Evolutionary conservation across 352 stramenopile species (phyloP).

Genomic region (Phytophthora capsici): DNA sequence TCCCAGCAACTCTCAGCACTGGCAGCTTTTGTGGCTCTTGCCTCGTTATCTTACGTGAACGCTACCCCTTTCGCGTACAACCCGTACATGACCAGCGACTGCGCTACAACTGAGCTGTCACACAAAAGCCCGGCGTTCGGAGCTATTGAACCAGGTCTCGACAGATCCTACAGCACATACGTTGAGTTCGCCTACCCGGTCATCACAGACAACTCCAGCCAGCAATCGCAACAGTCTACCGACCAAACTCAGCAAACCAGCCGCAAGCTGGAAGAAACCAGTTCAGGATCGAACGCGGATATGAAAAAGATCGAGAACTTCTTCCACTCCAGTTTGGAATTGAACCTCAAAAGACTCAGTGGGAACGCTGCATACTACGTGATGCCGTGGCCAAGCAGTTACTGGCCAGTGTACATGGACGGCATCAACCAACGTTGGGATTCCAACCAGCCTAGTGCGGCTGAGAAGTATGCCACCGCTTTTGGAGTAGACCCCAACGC

Average conservation of each 20-base stretch:
- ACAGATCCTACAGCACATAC: too few relatives aligned
- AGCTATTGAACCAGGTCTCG: too few relatives aligned
- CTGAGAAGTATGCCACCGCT: constrained; percentile 33
- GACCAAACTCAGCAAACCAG: background rate
- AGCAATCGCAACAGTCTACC: too few relatives aligned
- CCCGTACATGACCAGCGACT: too few relatives aligned
- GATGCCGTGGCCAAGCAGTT: constrained; percentile 15
- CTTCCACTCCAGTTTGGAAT: constrained; percentile 19
- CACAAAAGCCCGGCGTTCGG: too few relatives aligned
- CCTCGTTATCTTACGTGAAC: too few relatives aligned
- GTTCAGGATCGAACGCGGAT: background rate
- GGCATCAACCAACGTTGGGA: constrained; percentile 57
- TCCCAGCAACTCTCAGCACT: too few relatives aligned
- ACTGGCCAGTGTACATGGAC: constrained; percentile 59
- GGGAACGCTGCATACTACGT: background rate
- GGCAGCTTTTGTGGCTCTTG: too few relatives aligned
- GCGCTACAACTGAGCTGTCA: too few relatives aligned
- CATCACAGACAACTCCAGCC: too few relatives aligned
- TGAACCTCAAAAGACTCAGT: constrained; percentile 18
- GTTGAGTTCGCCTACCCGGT: too few relatives aligned
- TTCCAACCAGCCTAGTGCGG: background rate
- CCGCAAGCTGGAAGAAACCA: constrained; percentile 4
- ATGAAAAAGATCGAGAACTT: constrained; percentile 10
- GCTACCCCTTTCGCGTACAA: too few relatives aligned
- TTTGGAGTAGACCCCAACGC: constrained; percentile 34